These are phyloP conservation scores for Pilasporangium apinafurcum DNA, from an alignment of 352 stramenopile species.

Conservation along the genomic window DNA sequence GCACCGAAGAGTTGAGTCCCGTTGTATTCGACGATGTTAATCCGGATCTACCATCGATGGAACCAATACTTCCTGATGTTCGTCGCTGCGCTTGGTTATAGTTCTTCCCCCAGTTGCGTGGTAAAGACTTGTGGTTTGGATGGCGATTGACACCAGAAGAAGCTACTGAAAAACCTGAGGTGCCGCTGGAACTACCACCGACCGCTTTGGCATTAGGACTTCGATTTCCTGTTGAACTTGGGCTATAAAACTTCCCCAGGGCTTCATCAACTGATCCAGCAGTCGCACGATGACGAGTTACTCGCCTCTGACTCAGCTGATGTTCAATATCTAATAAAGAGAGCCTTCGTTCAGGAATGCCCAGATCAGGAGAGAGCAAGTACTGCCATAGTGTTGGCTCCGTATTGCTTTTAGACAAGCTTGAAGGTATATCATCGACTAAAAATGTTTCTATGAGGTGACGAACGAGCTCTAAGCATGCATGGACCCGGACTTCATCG, in stretches of 20 bases:
- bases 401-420: too few species aligned
- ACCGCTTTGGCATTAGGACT: constrained; percentile 16
- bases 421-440: too few species aligned
- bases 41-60: constrained; percentile 14
- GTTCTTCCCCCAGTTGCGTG: constrained; percentile 64
- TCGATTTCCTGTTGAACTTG: constrained; percentile 5
- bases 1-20: not conserved
- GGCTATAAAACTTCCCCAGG: too few species aligned
- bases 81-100: constrained; percentile 23
- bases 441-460: constrained; percentile 62
- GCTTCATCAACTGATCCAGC: too few species aligned
- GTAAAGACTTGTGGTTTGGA: constrained; percentile 32
- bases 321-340: constrained; percentile 50
- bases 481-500: constrained; percentile 51
- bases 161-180: not conserved
- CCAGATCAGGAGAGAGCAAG: constrained; percentile 48
- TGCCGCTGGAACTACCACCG: not conserved
- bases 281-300: constrained; percentile 34
- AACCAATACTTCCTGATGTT: constrained; percentile 9
- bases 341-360: constrained; percentile 21
- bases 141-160: not conserved
- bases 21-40: not conserved
- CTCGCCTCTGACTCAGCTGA: constrained; percentile 44
- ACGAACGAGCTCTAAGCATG: constrained; percentile 38
- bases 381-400: constrained; percentile 21